A percentile compares a stretch with the other conserved stretches of the same genome.
phyloP scores from a whole-genome alignment of 2,329 filamentous ascomycete genomes.

The Pseudogymnoascus verrucosus region DNA sequence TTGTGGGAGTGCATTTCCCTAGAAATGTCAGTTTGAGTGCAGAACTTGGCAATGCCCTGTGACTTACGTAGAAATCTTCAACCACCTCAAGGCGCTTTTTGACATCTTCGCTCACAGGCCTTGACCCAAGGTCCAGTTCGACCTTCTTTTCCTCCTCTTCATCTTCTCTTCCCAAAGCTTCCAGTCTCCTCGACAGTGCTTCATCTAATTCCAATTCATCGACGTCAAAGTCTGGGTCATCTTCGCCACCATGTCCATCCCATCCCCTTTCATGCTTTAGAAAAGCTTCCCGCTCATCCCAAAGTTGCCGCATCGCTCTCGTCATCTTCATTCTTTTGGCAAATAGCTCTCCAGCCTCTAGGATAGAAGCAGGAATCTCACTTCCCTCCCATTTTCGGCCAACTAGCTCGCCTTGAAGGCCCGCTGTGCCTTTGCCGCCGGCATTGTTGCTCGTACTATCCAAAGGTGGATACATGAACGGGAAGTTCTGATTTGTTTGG shows the following conservation, averaged over 20 bases:
- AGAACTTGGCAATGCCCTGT: background rate
- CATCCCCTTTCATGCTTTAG: constrained; percentile 90
- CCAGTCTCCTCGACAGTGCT: constrained; percentile 35
- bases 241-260: constrained; percentile 44
- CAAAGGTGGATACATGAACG: constrained; percentile 91
- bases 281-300: constrained; percentile 87
- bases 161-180: constrained; percentile 22
- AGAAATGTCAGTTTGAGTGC: constrained; percentile 25
- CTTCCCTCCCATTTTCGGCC: constrained; percentile 88
- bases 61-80: constrained; percentile 76
- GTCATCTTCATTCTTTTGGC: constrained; percentile 86
- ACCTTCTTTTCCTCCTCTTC: constrained; percentile 31
- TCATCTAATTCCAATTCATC: constrained; percentile 35
- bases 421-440: constrained; percentile 79
- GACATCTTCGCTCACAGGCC: constrained; percentile 44
- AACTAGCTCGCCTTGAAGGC: constrained; percentile 70
- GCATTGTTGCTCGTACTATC: constrained; percentile 83
- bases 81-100: constrained; percentile 63
- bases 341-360: constrained; percentile 91
- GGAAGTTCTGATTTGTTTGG: constrained; percentile 97
- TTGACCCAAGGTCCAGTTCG: constrained; percentile 44
- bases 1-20: constrained; percentile 72
- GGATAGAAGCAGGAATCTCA: constrained; percentile 86
- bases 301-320: constrained; percentile 82
- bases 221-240: constrained; percentile 34